Conservation (phyloP, 2,329 filamentous ascomycete species). For the Ceratocystis colombiana region DNA sequence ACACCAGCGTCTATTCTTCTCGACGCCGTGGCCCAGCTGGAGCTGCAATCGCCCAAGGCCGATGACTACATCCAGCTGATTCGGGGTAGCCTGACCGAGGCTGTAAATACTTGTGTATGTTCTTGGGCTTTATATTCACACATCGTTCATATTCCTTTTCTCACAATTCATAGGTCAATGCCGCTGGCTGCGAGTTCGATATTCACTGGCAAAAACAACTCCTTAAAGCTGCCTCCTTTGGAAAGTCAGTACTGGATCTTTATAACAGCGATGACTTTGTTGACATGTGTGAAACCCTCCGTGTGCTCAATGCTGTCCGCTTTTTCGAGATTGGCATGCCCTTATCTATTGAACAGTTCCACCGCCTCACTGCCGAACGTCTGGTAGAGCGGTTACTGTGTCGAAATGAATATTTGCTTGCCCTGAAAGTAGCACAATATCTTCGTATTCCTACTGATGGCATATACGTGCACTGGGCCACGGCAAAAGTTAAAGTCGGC, state of each 20-base stretch:
- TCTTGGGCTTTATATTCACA: neutral
- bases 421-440: conserved; percentile 78
- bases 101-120: conserved; percentile 70
- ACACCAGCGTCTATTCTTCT: conserved; percentile 86
- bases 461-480: conserved; percentile 96
- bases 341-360: conserved; percentile 86
- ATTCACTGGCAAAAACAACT: conserved; percentile 89
- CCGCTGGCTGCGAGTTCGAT: conserved; percentile 84
- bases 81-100: conserved; percentile 73
- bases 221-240: conserved; percentile 92
- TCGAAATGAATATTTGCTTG: conserved; percentile 81
- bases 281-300: conserved; percentile 89
- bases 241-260: conserved; percentile 91
- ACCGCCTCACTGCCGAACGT: conserved; percentile 77
- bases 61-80: conserved; percentile 97
- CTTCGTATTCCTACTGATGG: conserved; percentile 74
- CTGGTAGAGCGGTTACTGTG: conserved; percentile 80
- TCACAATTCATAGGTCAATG: conserved; percentile 46
- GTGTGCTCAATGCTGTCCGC: conserved; percentile 83
- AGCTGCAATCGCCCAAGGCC: conserved; percentile 89
- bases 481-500: conserved; percentile 79
- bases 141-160: neutral
- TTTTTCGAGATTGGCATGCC: conserved; percentile 87
- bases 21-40: conserved; percentile 82
- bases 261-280: conserved; percentile 99